Conservation (phyloP, 2,329 filamentous ascomycete species). For the Pseudopyrenochaeta lycopersici region DNA sequence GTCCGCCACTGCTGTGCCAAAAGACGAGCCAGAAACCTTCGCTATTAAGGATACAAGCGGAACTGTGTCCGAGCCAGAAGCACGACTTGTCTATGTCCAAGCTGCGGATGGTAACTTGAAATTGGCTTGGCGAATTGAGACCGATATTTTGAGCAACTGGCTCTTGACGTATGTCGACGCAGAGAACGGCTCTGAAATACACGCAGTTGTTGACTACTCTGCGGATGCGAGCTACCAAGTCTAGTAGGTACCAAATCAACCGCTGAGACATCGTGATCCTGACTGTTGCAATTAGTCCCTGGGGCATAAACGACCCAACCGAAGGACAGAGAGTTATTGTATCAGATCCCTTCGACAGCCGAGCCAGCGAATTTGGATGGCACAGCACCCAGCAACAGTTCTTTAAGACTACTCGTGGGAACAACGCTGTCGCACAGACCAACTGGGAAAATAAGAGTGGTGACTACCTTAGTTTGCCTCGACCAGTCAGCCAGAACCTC, state of each 20-base stretch:
- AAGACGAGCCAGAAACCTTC: constrained; percentile 49
- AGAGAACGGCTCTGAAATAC: constrained; percentile 55
- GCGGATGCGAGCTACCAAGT: constrained; percentile 65
- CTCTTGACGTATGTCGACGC: constrained; percentile 68
- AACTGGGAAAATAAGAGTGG: constrained; percentile 55
- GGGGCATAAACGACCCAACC: constrained; percentile 64
- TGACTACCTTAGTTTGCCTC: constrained; percentile 60
- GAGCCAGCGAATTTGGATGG: constrained; percentile 64
- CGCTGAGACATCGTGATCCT: neutral
- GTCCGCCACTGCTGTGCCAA: constrained; percentile 52
- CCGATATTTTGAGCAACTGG: constrained; percentile 66
- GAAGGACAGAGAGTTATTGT: constrained; percentile 57
- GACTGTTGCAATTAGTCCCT: constrained; percentile 40
- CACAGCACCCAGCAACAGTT: constrained; percentile 57
- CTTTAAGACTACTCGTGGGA: constrained; percentile 65
- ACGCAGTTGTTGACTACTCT: constrained; percentile 67
- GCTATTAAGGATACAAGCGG: constrained; percentile 60
- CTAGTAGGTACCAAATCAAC: constrained; percentile 49
- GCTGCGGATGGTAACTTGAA: constrained; percentile 58
- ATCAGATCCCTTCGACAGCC: constrained; percentile 59
- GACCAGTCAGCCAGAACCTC: constrained; percentile 55
- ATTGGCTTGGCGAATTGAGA: constrained; percentile 67
- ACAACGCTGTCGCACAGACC: constrained; percentile 66
- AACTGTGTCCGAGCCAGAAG: constrained; percentile 62
- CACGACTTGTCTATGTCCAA: constrained; percentile 64